These are phyloP conservation scores for Phytophthora podocarpi DNA, from an alignment of 352 stramenopile species.

Conservation along the genomic window DNA sequence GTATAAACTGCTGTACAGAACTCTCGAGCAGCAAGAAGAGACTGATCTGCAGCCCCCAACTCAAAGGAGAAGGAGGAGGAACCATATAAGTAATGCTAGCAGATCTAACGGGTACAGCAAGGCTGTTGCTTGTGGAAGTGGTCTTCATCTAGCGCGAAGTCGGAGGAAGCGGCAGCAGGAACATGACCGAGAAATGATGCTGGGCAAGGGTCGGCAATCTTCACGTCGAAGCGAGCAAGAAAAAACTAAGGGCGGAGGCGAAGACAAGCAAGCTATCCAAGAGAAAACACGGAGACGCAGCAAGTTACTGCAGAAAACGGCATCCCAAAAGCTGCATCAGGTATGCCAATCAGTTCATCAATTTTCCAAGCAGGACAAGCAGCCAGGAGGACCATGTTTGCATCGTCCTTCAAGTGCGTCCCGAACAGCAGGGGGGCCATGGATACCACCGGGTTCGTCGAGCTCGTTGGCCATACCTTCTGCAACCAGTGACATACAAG, in stretches of 20 bases:
- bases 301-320: constrained; percentile 24
- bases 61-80: constrained; percentile 3
- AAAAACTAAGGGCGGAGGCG: background rate
- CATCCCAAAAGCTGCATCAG: constrained; percentile 4
- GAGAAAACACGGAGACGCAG: constrained; percentile 16
- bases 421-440: constrained; percentile 10
- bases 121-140: constrained; percentile 38
- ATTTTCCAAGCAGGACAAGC: constrained; percentile 1
- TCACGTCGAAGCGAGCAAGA: background rate
- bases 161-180: constrained; percentile 35
- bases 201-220: constrained; percentile 12
- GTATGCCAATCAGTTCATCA: background rate
- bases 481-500: background rate
- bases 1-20: constrained; percentile 51
- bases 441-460: constrained; percentile 9
- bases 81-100: constrained; percentile 5
- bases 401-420: constrained; percentile 9
- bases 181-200: constrained; percentile 33
- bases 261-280: constrained; percentile 8
- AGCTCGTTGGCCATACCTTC: constrained; percentile 3
- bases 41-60: background rate
- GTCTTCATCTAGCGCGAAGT: constrained; percentile 40
- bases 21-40: constrained; percentile 21
- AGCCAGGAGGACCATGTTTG: background rate
- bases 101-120: background rate